phyloP scores from a whole-genome alignment of 2,329 filamentous ascomycete species.

The Cercospora berteroae region DNA sequence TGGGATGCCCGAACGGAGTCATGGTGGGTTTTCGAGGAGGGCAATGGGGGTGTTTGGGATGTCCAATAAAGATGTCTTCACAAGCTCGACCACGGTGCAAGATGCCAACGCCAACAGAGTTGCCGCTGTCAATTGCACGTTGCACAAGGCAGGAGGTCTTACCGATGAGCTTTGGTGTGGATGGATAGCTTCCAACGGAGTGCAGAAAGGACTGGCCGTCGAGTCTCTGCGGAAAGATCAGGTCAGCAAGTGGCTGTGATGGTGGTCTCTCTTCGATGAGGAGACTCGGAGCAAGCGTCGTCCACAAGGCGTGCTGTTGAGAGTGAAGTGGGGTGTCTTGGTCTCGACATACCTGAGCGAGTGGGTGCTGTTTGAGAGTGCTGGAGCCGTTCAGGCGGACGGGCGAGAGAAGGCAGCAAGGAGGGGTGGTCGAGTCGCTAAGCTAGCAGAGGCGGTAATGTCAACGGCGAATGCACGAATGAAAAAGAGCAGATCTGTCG shows the following conservation, averaged over 20 bases:
- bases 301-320: not conserved
- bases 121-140: conserved; percentile 13
- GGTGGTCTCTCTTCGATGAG: conserved; percentile 1
- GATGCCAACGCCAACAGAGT: conserved; percentile 13
- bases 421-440: conserved; percentile 39
- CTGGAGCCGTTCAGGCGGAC: conserved; percentile 20
- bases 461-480: conserved; percentile 40
- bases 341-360: conserved; percentile 99
- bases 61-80: conserved; percentile 6
- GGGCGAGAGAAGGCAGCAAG: conserved; percentile 32
- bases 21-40: conserved; percentile 17
- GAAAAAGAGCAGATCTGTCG: conserved; percentile 33
- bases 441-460: conserved; percentile 35
- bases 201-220: conserved; percentile 15
- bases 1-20: conserved; percentile 15
- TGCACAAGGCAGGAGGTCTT: conserved; percentile 23
- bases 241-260: conserved; percentile 16
- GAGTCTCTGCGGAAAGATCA: conserved; percentile 14
- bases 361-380: conserved; percentile 86
- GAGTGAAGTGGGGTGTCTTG: conserved; percentile 65
- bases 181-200: conserved; percentile 30
- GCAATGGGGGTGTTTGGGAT: conserved; percentile 15
- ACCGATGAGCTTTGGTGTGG: conserved; percentile 28
- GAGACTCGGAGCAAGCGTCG: conserved; percentile 2
- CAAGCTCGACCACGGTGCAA: conserved; percentile 19